Evolutionary conservation across 1,139 yeast genomes (phyloP).

Genomic region (Taphrina communis): DNA sequence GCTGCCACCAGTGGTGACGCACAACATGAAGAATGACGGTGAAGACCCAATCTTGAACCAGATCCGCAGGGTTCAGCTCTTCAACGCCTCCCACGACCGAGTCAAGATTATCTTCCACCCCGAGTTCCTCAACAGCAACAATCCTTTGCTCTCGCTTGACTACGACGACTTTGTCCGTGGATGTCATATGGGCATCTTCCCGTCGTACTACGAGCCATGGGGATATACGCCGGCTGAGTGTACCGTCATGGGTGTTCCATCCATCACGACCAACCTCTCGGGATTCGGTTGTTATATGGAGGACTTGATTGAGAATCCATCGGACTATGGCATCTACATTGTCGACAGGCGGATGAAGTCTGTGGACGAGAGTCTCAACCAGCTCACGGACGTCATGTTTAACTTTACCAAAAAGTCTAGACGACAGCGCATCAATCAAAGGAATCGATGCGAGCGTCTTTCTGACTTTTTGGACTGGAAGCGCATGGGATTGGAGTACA

Average conservation of each 20-base stretch:
- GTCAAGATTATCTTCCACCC: slow-evolving; percentile 98
- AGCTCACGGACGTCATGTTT: slow-evolving; percentile 85
- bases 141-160: slow-evolving; percentile 90
- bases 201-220: slow-evolving; percentile 99
- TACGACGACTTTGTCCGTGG: slow-evolving; percentile 98
- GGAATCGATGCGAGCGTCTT: slow-evolving; percentile 94
- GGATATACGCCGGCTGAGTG: slow-evolving; percentile 99
- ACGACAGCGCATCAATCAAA: slow-evolving; percentile 96
- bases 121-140: slow-evolving; percentile 91
- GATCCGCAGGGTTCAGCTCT: slow-evolving; percentile 86
- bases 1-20: slow-evolving; percentile 96
- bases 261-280: slow-evolving; percentile 94
- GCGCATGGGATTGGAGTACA: slow-evolving; percentile 95
- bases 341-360: slow-evolving; percentile 94
- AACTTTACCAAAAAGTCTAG: slow-evolving; percentile 87
- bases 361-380: slow-evolving; percentile 92
- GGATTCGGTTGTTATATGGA: slow-evolving; percentile 99
- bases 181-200: slow-evolving; percentile 97
- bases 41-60: slow-evolving; percentile 90
- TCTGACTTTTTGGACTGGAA: slow-evolving; percentile 95
- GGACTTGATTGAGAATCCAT: slow-evolving; percentile 90
- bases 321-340: slow-evolving; percentile 95
- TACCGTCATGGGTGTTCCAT: slow-evolving; percentile 99
- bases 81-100: slow-evolving; percentile 86
- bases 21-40: slow-evolving; percentile 91